Percentiles rank a stretch among this genome's conserved stretches.
These are phyloP conservation scores for Colletotrichum gloeosporioides DNA, from an alignment of 2,329 filamentous ascomycete species.

Conservation along the genomic window DNA sequence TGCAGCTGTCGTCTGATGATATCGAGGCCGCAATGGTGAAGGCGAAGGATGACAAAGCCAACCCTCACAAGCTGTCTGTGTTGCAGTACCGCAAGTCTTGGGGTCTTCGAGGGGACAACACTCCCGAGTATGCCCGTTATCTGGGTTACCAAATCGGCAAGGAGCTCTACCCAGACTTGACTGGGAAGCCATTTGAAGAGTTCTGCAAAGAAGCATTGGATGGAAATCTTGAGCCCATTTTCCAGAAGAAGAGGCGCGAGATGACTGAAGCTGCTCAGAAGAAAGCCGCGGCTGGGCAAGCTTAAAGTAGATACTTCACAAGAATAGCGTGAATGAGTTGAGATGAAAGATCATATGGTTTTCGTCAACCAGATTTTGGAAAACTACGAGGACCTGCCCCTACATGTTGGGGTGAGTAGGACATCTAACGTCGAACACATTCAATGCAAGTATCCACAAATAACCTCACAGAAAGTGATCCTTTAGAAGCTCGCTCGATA, in stretches of 20 bases:
- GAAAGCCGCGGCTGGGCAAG: neutral
- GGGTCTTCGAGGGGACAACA: slow-evolving; percentile 58
- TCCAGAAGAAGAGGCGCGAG: neutral
- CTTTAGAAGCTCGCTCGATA: neutral
- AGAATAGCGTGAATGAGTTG: neutral
- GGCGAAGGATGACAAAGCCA: neutral
- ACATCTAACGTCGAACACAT: neutral
- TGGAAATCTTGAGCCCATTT: neutral
- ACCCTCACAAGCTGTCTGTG: neutral
- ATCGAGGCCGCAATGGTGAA: neutral
- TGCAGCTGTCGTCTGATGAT: neutral
- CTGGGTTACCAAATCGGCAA: slow-evolving; percentile 57
- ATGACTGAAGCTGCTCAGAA: neutral
- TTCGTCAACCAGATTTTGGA: fast-evolving
- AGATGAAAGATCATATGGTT: neutral
- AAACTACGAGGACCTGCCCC: fast-evolving
- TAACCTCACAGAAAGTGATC: fast-evolving
- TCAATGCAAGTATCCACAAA: neutral
- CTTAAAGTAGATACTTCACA: neutral
- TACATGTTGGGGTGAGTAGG: fast-evolving
- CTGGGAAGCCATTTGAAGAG: neutral
- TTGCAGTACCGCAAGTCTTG: slow-evolving; percentile 50
- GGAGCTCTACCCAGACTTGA: slow-evolving; percentile 59
- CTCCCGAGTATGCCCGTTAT: slow-evolving; percentile 56
- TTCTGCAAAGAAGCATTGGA: neutral